These are phyloP conservation scores for Trichoderma semiorbis DNA, from an alignment of 2,329 filamentous ascomycete genomes.

Conservation along the genomic window DNA sequence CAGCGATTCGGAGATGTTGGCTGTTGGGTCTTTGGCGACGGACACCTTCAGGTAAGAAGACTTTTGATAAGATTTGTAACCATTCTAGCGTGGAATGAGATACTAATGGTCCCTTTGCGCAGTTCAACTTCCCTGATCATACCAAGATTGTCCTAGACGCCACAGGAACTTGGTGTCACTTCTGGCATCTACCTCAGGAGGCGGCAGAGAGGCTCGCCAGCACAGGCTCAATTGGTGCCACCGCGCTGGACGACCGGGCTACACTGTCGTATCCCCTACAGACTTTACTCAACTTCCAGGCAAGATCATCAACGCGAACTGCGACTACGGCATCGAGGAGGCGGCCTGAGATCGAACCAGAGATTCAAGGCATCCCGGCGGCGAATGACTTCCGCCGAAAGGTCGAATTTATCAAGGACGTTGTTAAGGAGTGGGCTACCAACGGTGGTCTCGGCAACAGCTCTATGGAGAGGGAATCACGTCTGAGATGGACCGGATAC, in stretches of 20 bases:
- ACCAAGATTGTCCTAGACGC: conserved; percentile 78
- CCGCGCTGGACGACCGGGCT: conserved; percentile 67
- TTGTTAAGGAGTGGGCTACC: conserved; percentile 67
- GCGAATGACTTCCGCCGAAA: conserved; percentile 73
- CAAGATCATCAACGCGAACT: conserved; percentile 40
- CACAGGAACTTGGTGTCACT: conserved; percentile 71
- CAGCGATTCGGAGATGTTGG: conserved; percentile 78
- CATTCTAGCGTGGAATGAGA: neutral
- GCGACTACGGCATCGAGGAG: conserved; percentile 48
- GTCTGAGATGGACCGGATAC: conserved; percentile 57
- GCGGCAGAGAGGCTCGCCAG: conserved; percentile 63
- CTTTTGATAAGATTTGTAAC: neutral
- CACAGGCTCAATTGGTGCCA: conserved; percentile 64
- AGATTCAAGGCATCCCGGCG: conserved; percentile 61
- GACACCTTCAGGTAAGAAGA: conserved; percentile 64
- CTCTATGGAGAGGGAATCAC: conserved; percentile 51
- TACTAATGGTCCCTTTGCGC: conserved; percentile 24
- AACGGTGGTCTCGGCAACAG: conserved; percentile 69
- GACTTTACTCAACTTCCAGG: conserved; percentile 66
- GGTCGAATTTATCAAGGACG: conserved; percentile 66
- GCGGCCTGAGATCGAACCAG: conserved; percentile 58
- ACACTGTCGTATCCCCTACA: conserved; percentile 70
- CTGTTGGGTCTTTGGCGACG: conserved; percentile 77
- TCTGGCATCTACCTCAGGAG: conserved; percentile 71
- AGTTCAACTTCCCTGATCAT: conserved; percentile 87